Evolutionary conservation across 2,329 filamentous ascomycete species (phyloP).

Genomic region (Arthrobotrys iridis): DNA sequence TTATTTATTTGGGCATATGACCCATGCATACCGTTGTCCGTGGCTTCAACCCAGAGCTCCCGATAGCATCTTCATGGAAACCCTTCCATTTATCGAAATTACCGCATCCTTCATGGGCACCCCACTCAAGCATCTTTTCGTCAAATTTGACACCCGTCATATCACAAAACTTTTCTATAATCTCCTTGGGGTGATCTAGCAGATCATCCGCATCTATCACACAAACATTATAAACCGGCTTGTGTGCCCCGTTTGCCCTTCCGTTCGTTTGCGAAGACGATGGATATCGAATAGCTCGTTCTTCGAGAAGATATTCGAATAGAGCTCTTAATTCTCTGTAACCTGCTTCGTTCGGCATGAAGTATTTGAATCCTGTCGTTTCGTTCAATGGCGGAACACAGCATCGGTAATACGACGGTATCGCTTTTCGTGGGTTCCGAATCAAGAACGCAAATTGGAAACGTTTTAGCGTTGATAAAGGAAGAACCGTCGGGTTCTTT

Average conservation of each 20-base stretch:
- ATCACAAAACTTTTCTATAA: conserved; percentile 81
- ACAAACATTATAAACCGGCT: conserved; percentile 73
- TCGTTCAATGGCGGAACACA: conserved; percentile 85
- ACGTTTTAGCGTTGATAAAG: conserved; percentile 74
- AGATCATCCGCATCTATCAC: conserved; percentile 94
- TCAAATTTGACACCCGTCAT: conserved; percentile 80
- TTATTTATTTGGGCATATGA: too few relatives aligned
- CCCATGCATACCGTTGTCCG: conserved; percentile 67
- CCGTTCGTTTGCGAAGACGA: conserved; percentile 45
- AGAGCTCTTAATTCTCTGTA: conserved; percentile 86
- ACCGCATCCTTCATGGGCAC: conserved; percentile 74
- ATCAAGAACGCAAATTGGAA: conserved; percentile 98
- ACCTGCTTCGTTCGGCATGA: conserved; percentile 87
- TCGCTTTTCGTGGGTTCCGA: conserved; percentile 88
- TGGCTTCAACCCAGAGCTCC: conserved; percentile 79
- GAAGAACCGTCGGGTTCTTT: conserved; percentile 84
- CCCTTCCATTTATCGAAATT: conserved; percentile 97
- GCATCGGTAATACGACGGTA: conserved; percentile 95
- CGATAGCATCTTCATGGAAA: conserved; percentile 93
- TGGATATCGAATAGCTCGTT: conserved; percentile 73
- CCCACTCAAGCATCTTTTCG: conserved; percentile 84
- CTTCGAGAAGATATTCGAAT: conserved; percentile 81
- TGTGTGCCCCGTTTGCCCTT: conserved; percentile 55
- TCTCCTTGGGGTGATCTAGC: conserved; percentile 80
- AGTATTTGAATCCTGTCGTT: conserved; percentile 84